A percentile compares a stretch with the other conserved stretches of the same genome.
phyloP scores from a whole-genome alignment of 257 asterid genomes.

The Forsythia suspensa region DNA sequence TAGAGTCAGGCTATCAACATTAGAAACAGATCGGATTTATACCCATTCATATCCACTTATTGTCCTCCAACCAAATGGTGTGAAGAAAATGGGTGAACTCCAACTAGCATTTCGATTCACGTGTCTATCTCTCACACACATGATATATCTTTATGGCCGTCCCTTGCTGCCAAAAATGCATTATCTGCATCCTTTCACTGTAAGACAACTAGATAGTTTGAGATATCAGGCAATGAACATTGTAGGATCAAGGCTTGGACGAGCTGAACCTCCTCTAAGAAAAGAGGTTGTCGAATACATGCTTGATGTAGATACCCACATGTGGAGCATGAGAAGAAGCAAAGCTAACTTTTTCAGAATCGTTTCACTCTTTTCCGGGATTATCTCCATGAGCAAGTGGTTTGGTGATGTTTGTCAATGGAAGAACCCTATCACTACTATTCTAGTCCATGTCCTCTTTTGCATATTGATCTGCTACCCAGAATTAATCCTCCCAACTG shows the following conservation, averaged over 20 bases:
- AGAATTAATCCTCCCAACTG: slow-evolving; percentile 26
- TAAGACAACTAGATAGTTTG: slow-evolving; percentile 22
- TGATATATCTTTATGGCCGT: slow-evolving; percentile 23
- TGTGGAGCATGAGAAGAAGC: slow-evolving; percentile 33
- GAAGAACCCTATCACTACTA: slow-evolving; percentile 28
- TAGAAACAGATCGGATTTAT: slow-evolving; percentile 28
- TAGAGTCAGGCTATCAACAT: slow-evolving; percentile 25
- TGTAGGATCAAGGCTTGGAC: slow-evolving; percentile 21
- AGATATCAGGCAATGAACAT: slow-evolving; percentile 30
- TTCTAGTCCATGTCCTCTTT: slow-evolving; percentile 23
- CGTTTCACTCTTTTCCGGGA: slow-evolving; percentile 21
- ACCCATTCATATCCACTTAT: slow-evolving; percentile 28
- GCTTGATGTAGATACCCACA: slow-evolving; percentile 28
- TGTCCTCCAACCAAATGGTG: slow-evolving; percentile 25
- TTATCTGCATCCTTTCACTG: slow-evolving; percentile 24
- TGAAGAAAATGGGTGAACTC: slow-evolving; percentile 30
- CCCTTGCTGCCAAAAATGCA: slow-evolving; percentile 30
- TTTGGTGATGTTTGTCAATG: slow-evolving; percentile 21
- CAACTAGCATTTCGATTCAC: slow-evolving; percentile 27
- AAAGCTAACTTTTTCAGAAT: slow-evolving; percentile 30
- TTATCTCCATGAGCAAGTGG: slow-evolving; percentile 28
- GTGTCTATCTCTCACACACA: slow-evolving; percentile 21
- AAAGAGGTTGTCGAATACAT: slow-evolving; percentile 29
- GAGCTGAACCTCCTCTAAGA: slow-evolving; percentile 29
- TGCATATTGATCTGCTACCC: slow-evolving; percentile 26